A percentile compares a stretch with the other conserved stretches of the same genome.
These are phyloP conservation scores for Xylaria cubensis DNA, from an alignment of 495 filamentous ascomycete genomes.

Conservation along the genomic window DNA sequence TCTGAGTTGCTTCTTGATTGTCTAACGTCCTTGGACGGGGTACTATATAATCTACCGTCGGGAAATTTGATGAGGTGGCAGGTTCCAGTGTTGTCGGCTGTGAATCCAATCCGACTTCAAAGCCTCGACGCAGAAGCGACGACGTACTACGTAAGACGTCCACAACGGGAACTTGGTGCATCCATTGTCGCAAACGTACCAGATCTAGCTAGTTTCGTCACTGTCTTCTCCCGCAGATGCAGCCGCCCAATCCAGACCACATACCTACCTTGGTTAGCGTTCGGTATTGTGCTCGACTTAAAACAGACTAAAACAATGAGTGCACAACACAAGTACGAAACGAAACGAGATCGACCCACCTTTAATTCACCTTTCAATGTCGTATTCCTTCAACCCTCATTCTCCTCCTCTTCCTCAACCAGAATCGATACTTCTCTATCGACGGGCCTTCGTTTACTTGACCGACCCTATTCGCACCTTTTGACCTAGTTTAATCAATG, in stretches of 20 bases:
- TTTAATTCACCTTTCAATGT: neutral
- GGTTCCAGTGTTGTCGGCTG: conserved; percentile 1
- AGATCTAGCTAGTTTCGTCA: neutral
- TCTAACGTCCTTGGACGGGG: neutral
- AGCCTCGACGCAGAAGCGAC: neutral
- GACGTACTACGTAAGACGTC: conserved; percentile 7
- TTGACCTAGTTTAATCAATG: neutral
- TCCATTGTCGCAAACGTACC: neutral
- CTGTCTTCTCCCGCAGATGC: neutral
- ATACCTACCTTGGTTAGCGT: neutral
- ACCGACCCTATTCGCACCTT: neutral
- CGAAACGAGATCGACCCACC: neutral
- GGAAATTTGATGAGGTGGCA: conserved; percentile 16
- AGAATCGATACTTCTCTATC: conserved; percentile 3
- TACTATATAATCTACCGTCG: neutral
- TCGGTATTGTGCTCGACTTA: neutral
- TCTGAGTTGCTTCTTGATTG: neutral
- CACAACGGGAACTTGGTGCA: neutral
- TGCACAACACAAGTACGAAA: neutral
- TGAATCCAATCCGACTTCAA: neutral
- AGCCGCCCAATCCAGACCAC: neutral
- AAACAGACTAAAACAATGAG: neutral
- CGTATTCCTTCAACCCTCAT: conserved; percentile 3
- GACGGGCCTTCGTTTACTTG: neutral
- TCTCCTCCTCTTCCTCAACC: neutral